Evolutionary conservation across 495 filamentous ascomycete species (phyloP).

Genomic region (Emericellopsis terricola): DNA sequence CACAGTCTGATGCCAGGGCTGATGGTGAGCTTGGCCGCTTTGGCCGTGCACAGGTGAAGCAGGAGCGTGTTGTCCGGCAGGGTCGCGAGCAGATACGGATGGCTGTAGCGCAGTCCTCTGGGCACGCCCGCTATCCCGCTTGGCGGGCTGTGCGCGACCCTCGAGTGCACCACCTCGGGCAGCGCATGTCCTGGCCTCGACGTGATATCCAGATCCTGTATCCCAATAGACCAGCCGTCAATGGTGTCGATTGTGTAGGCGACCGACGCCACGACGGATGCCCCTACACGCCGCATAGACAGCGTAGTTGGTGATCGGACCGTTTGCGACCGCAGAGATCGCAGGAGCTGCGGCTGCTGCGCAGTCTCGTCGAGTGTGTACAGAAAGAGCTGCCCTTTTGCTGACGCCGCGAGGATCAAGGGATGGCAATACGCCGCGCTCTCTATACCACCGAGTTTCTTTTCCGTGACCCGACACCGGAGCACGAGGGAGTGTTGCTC

Average conservation of each 20-base stretch:
- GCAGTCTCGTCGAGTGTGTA: constrained; percentile 39
- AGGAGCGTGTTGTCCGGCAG: constrained; percentile 87
- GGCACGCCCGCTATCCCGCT: constrained; percentile 17
- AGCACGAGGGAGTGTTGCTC: constrained; percentile 20
- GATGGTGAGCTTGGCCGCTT: constrained; percentile 43
- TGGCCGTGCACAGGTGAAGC: constrained; percentile 69
- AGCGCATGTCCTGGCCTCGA: constrained; percentile 8
- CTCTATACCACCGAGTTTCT: constrained; percentile 47
- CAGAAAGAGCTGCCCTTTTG: constrained; percentile 50
- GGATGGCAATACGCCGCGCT: constrained; percentile 58
- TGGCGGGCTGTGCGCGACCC: constrained; percentile 22
- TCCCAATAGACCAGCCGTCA: constrained; percentile 70
- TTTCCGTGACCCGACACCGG: constrained; percentile 35
- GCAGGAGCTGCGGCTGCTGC: constrained; percentile 21
- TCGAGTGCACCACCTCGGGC: constrained; percentile 29
- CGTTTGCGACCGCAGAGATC: constrained; percentile 68
- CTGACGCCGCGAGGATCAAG: constrained; percentile 63
- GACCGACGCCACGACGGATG: constrained; percentile 55
- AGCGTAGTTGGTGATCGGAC: constrained; percentile 63
- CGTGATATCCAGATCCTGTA: constrained; percentile 66
- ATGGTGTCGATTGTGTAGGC: constrained; percentile 61
- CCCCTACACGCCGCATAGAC: constrained; percentile 44
- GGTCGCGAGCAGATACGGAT: constrained; percentile 80
- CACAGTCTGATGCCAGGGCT: constrained; percentile 63
- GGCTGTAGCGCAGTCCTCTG: constrained; percentile 67